Conservation (phyloP, 306 rosid species). For the Erythrophleum fordii region DNA sequence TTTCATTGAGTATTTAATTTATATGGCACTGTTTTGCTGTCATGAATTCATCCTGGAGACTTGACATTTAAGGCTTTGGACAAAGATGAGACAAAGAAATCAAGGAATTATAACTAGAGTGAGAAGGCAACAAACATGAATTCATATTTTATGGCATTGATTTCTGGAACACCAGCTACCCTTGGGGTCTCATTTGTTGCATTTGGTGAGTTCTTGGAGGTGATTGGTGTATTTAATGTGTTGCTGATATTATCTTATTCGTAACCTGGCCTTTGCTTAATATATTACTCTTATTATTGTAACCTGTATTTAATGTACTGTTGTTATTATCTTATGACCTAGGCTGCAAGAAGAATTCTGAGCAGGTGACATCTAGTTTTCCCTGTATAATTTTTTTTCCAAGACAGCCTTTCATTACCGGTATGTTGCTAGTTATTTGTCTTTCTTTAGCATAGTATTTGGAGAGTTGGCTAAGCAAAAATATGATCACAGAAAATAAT, state of each 20-base stretch:
- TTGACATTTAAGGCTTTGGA: not conserved
- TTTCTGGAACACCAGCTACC: conserved; percentile 55
- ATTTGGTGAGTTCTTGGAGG: conserved; percentile 59
- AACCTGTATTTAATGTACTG: too few relatives aligned
- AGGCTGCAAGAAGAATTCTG: conserved; percentile 67
- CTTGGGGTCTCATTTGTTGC: conserved; percentile 60
- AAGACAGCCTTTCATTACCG: too few relatives aligned
- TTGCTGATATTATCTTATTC: conserved; percentile 11
- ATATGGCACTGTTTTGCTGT: not conserved
- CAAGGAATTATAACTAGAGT: not conserved
- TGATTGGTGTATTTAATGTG: conserved; percentile 1
- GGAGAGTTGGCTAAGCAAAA: not conserved
- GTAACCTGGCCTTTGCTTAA: conserved; percentile 25
- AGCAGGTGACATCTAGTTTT: conserved; percentile 57
- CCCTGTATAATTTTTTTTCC: not conserved
- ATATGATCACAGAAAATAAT: not conserved
- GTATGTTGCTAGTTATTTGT: too few relatives aligned
- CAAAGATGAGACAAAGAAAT: conserved; percentile 3
- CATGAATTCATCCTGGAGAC: not conserved
- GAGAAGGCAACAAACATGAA: not conserved
- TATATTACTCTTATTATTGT: too few relatives aligned
- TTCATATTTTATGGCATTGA: conserved; percentile 56
- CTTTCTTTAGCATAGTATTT: too few relatives aligned
- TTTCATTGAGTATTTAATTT: not conserved
- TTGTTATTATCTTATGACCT: conserved; percentile 73